Evolutionary conservation across 2,329 filamentous ascomycete species (phyloP).

Genomic region (Penicillium decumbens): DNA sequence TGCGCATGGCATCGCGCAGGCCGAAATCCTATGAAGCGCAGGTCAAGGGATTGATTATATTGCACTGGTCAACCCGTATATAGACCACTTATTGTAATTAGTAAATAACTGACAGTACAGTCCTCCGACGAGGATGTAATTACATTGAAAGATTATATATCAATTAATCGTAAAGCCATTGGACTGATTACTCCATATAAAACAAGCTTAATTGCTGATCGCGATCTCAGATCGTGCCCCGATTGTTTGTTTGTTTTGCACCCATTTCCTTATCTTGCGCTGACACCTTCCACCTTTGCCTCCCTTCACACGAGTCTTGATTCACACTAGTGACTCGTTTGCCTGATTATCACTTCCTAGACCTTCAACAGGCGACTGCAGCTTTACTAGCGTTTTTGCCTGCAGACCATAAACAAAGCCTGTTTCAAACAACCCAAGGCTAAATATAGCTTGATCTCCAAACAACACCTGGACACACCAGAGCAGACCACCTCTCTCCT

Average conservation of each 20-base stretch:
- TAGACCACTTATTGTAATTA: not conserved
- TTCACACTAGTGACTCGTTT: not conserved
- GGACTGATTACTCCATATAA: not conserved
- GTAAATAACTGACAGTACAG: not conserved
- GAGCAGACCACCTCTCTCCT: not conserved
- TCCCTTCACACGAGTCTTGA: not conserved
- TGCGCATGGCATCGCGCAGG: constrained; percentile 13
- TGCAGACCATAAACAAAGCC: not conserved
- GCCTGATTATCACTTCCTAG: not conserved
- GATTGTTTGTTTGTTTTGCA: constrained; percentile 23
- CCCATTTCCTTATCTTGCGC: constrained; percentile 24
- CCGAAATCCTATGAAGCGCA: constrained; percentile 1
- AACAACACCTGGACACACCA: not conserved
- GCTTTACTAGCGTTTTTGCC: not conserved
- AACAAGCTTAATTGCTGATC: not conserved
- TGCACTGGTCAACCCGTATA: constrained; percentile 2
- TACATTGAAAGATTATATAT: not conserved
- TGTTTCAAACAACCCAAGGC: not conserved
- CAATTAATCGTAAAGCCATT: not conserved
- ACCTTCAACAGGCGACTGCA: not conserved
- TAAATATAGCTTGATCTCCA: not conserved
- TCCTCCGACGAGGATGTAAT: not conserved
- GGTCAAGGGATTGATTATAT: constrained; percentile 2
- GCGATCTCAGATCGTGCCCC: not conserved
- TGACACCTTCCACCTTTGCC: constrained; percentile 33